Evolutionary conservation across 2,329 filamentous ascomycete genomes (phyloP), one percentile per base, ranked within the genome.

Genomic region (Pseudocercospora vitis): DNA sequence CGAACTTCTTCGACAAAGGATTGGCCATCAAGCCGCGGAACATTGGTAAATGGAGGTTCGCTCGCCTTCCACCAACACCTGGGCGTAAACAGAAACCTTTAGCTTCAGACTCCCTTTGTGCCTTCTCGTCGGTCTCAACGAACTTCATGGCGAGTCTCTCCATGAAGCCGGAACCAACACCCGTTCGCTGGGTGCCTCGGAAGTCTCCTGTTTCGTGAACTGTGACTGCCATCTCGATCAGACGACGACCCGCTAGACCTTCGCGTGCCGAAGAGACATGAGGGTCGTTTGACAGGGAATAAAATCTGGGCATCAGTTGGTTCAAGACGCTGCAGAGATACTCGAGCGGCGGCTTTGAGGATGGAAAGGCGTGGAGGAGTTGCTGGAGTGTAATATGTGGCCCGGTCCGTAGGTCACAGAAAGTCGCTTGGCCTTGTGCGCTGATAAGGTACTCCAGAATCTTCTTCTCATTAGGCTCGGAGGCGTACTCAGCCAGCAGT

Each of bases 11-110:
- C 8, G 91, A 94, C 1, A 99, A 81, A 0, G 94, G 94, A 71
- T 99, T 99, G 57, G 91, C 86, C 94, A 99, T 99, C 37, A 99
- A 79, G 0, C 94, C 94, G 67, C 95, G 91, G 82, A 99, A 99
- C 89, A 99, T 96, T 64, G 94, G 94, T 4, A 97, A 78, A 63
- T 89, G 85, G 12, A 97, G 68, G 61, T 90, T 82, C 2, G 83
- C 74, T 4, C 54, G 40, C 21, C 68, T 61, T 18, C 68, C 68
- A 28, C 63, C 66, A 18, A 64, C 62, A 39, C 67, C 66, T 7
- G 64, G 60, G 5, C 73, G 69, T 19, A 75, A 65, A 26, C 69
- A 62, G 48, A 67, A 73, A 53, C 78, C 74, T 74, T 78, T 60
- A 45, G 74, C 54, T 18, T 63, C 60, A 2, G 65, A 66, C 14